These are phyloP conservation scores for Ambispora gerdemannii DNA, from an alignment of 192 early-diverging fungal genomes.

Conservation along the genomic window DNA sequence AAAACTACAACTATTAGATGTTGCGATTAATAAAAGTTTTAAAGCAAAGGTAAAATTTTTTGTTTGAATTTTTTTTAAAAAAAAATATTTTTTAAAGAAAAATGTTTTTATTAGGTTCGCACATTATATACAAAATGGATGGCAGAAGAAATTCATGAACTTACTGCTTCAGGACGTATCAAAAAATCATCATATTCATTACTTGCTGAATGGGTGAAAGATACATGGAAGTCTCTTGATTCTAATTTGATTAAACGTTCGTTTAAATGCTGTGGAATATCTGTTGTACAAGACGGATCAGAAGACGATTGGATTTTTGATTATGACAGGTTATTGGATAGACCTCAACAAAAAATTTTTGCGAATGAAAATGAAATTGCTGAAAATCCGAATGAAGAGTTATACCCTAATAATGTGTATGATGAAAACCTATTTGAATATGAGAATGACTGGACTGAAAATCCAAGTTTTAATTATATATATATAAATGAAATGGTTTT, in stretches of 20 bases:
- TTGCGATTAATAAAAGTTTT: too few species aligned
- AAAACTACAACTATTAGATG: too few species aligned
- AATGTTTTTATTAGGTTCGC: background rate
- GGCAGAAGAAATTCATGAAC: background rate
- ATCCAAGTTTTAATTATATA: too few species aligned
- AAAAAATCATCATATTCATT: background rate
- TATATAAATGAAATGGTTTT: too few species aligned
- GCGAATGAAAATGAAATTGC: background rate
- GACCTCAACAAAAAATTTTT: background rate
- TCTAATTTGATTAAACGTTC: too few species aligned
- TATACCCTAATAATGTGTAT: too few species aligned
- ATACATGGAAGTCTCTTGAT: background rate
- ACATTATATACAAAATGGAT: background rate
- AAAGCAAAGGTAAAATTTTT: background rate
- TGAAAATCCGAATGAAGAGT: background rate
- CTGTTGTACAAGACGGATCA: background rate
- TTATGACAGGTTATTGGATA: conserved; percentile 12
- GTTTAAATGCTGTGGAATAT: conserved; percentile 20
- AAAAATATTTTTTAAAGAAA: background rate
- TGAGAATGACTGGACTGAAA: too few species aligned
- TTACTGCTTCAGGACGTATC: background rate
- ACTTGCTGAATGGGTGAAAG: background rate
- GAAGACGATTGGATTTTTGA: conserved; percentile 7
- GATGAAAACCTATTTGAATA: too few species aligned
- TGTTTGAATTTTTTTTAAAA: background rate